A percentile compares a stretch with the other conserved stretches of the same genome.
phyloP scores from a whole-genome alignment of 2,329 filamentous ascomycete genomes.

The Kalmusia sp. region DNA sequence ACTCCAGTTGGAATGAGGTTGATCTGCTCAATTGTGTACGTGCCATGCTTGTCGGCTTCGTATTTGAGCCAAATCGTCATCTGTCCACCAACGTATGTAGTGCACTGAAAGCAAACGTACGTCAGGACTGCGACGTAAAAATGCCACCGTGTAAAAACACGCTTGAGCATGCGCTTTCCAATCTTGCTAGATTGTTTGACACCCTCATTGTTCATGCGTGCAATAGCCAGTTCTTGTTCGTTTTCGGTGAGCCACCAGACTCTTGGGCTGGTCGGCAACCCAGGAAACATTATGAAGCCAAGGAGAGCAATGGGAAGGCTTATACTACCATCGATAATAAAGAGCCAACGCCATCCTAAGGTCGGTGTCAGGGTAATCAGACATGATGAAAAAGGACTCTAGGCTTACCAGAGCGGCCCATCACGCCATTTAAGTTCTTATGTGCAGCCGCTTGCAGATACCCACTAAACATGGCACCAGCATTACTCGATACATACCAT shows the following conservation, averaged over 20 bases:
- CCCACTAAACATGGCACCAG: conserved; percentile 61
- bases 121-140: conserved; percentile 56
- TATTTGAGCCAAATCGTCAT: conserved; percentile 61
- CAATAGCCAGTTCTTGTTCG: conserved; percentile 29
- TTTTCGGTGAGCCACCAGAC: conserved; percentile 54
- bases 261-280: conserved; percentile 55
- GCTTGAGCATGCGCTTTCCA: conserved; percentile 51
- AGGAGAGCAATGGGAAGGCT: conserved; percentile 61
- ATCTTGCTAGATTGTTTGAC: conserved; percentile 48
- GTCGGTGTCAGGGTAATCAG: not conserved
- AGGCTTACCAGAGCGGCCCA: conserved; percentile 14
- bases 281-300: conserved; percentile 60
- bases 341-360: conserved; percentile 57
- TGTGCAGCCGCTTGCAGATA: conserved; percentile 48
- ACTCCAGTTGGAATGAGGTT: conserved; percentile 58
- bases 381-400: not conserved
- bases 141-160: conserved; percentile 54
- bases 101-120: conserved; percentile 46
- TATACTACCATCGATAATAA: conserved; percentile 63
- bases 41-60: conserved; percentile 36
- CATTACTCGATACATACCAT: conserved; percentile 58
- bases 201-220: conserved; percentile 28
- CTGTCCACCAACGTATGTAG: conserved; percentile 52
- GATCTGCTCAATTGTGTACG: conserved; percentile 54
- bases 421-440: conserved; percentile 51